Percentiles rank a stretch among this genome's conserved stretches.
These are phyloP conservation scores for Picochlorum sp. DNA, from an alignment of 139 green algal genomes.

Conservation along the genomic window DNA sequence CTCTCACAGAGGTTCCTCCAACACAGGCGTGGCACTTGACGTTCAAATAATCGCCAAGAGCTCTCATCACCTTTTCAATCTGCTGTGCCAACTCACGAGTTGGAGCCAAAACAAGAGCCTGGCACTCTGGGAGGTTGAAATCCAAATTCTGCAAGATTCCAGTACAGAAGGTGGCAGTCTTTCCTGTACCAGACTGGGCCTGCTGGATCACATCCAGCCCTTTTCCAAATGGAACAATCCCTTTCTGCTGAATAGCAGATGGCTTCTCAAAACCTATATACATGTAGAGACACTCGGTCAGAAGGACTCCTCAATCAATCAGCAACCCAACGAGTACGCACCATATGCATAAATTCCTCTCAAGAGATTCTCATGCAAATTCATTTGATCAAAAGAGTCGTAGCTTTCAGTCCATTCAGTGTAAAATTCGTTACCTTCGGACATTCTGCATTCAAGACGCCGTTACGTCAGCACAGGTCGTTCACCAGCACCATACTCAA, in stretches of 20 bases:
- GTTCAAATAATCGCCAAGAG: constrained; percentile 95
- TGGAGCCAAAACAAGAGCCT: constrained; percentile 95
- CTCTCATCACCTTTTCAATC: constrained; percentile 99
- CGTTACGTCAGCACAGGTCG: neutral
- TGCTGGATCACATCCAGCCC: constrained; percentile 98
- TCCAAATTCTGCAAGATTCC: constrained; percentile 93
- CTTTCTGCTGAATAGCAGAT: constrained; percentile 98
- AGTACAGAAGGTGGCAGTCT: constrained; percentile 99
- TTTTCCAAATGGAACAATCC: constrained; percentile 98
- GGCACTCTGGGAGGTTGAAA: constrained; percentile 87
- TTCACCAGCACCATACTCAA: constrained; percentile 1
- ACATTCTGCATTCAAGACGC: constrained; percentile 44
- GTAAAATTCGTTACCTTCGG: constrained; percentile 70
- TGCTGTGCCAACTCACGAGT: constrained; percentile 99
- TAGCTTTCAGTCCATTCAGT: constrained; percentile 95
- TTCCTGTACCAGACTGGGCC: constrained; percentile 99
- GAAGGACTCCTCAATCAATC: neutral
- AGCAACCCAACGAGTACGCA: constrained; percentile 27
- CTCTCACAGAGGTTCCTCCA: constrained; percentile 91
- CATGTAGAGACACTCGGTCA: neutral
- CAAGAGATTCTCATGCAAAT: constrained; percentile 96
- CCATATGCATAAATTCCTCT: constrained; percentile 99
- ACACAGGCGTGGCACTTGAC: constrained; percentile 99
- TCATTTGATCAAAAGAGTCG: constrained; percentile 97
- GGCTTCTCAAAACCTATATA: constrained; percentile 96